Base-by-base conservation (phyloP, 1,139 yeast species). In the Protomyces inundatus region DNA sequence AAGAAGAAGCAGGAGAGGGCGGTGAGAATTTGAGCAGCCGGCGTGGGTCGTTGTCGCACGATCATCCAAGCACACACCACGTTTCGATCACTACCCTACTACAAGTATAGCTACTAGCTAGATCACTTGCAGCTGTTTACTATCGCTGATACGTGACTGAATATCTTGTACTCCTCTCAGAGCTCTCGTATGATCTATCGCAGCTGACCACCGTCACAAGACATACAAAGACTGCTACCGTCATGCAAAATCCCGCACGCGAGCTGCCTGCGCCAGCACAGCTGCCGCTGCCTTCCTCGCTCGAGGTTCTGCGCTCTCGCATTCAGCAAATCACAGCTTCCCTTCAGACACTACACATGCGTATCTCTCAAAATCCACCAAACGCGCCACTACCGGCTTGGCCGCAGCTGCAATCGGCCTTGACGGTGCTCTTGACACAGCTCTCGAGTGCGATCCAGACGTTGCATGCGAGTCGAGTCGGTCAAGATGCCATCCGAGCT, bases 311-410 rank as follows among this genome's bases (percentile, higher is more conserved):
- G 6, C 62, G 62, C 32, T 52, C 54, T 23, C 53, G 54, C 23
- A 33, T 58, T n/a, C 62, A 58, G 45, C 62, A 58, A 42, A 48
- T 58, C 50, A 58, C 62, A 32, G 54, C 62, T 12, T 52, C 62
- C 23, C 45, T 58, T 6, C 62, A 58, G 23, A 36, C 62, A 9
- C 56, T 58, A 7, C 62, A 58, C 39, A 36, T 30, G 16, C 53
- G 56, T 12, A 40, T 58, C n/a, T 35, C 32, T 14, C 33, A 36
- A 12, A 34, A 39, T 4, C 12, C 33, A 4, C 42, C 42, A 23
- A 16, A 35, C n/a, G 42, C 45, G 2, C 53, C 53, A n/a, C 53
- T 58, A 9, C 62, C 62, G 5, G 52, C 62, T 3, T 58, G 55
- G 56, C 39, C 62, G 10, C 56, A 51, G 12, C 30, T 58, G 10